Conservation (phyloP, 2,329 filamentous ascomycete species). For the Ophiocordyceps robertsii region DNA sequence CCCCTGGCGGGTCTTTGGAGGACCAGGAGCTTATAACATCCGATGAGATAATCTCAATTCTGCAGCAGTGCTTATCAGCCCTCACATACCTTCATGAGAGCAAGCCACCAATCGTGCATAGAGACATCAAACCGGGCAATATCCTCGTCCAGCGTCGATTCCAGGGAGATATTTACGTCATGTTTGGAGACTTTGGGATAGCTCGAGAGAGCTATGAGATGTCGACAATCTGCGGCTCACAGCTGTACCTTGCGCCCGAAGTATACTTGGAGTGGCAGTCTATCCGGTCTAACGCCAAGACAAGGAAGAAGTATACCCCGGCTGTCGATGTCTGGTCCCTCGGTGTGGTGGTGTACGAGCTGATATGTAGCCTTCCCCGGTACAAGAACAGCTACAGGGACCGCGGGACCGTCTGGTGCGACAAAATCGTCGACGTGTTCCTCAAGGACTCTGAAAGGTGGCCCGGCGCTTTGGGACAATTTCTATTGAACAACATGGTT, state of each 20-base stretch:
- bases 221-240: conserved; percentile 78
- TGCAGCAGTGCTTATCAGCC: conserved; percentile 6
- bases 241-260: conserved; percentile 81
- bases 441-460: no score
- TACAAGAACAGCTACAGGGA: no score
- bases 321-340: conserved; percentile 1
- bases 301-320: not conserved
- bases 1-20: conserved; percentile 1
- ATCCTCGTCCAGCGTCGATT: conserved; percentile 58
- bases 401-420: not conserved
- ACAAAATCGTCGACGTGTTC: not conserved
- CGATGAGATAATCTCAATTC: conserved; percentile 3
- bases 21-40: conserved; percentile 2
- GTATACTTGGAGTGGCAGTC: conserved; percentile 29
- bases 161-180: conserved; percentile 64
- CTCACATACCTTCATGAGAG: conserved; percentile 6
- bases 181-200: conserved; percentile 82
- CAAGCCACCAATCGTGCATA: conserved; percentile 54
- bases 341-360: not conserved
- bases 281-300: not conserved
- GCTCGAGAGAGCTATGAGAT: conserved; percentile 90
- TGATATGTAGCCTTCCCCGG: not conserved
- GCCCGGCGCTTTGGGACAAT: no score
- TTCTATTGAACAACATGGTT: no score
- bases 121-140: conserved; percentile 89